A percentile compares a stretch with the other conserved stretches of the same genome.
Evolutionary conservation across 148 eudicot species (phyloP).

Genomic region (Nepenthes gracilis): DNA sequence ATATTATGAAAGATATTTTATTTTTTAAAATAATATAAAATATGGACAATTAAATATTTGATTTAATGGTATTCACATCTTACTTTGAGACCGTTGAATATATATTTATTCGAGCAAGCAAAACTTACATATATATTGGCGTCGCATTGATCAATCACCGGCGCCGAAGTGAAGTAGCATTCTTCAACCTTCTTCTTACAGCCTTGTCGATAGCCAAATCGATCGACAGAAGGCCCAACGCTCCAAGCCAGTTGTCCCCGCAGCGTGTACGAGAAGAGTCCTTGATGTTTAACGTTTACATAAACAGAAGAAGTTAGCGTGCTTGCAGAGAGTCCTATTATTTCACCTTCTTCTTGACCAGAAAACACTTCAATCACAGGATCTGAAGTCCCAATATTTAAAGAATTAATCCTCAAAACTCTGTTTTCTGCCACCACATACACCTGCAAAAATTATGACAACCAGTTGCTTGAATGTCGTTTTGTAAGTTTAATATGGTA

Average conservation of each 20-base stretch:
- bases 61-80: no score
- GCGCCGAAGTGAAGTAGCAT: constrained; percentile 56
- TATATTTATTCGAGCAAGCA: background rate
- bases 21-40: no score
- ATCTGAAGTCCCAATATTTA: constrained; percentile 24
- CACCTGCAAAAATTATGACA: constrained; percentile 32
- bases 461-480: background rate
- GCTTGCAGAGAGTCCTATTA: constrained; percentile 61
- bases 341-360: constrained; percentile 50
- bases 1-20: no score
- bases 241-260: constrained; percentile 62
- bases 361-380: constrained; percentile 50
- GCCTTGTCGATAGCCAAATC: constrained; percentile 65
- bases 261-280: constrained; percentile 52
- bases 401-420: constrained; percentile 42
- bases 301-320: constrained; percentile 48
- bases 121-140: constrained; percentile 74
- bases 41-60: no score
- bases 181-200: constrained; percentile 53
- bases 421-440: constrained; percentile 77
- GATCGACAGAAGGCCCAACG: constrained; percentile 48
- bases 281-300: constrained; percentile 47
- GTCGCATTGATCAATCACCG: constrained; percentile 79
- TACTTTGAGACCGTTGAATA: no score
- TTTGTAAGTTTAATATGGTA: background rate